These are phyloP conservation scores for Phylloporus gajari DNA, from an alignment of 1,284 basidiomycete species.

Conservation along the genomic window DNA sequence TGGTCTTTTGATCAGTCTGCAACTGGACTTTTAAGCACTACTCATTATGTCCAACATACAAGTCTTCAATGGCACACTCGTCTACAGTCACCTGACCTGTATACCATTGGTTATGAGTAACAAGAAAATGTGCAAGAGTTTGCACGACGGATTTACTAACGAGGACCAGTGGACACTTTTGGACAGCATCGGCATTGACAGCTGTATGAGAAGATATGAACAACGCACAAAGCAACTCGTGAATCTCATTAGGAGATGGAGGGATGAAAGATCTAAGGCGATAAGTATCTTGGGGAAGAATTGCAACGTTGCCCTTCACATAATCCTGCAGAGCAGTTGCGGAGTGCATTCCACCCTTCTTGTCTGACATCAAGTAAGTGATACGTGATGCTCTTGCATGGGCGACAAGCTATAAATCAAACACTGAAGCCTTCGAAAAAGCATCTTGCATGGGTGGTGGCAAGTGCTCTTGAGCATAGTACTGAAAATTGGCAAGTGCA, in stretches of 20 bases:
- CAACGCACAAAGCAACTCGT: neutral
- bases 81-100: neutral
- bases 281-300: neutral
- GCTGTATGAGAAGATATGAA: neutral
- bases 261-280: neutral
- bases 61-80: neutral
- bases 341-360: neutral
- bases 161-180: neutral
- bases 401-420: neutral
- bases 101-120: neutral
- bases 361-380: neutral
- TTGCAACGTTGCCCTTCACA: neutral
- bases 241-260: neutral
- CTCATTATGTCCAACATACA: neutral
- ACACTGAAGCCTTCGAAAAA: neutral
- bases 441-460: neutral
- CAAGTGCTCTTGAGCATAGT: neutral
- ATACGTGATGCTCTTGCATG: neutral
- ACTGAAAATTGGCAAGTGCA: neutral
- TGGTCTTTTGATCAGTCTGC: too few species aligned
- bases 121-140: neutral
- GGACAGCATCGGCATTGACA: neutral
- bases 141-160: neutral
- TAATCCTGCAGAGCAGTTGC: neutral
- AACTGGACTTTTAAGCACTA: too few species aligned